Conservation (phyloP, 257 asterid genomes). For the Apocynum venetum region DNA sequence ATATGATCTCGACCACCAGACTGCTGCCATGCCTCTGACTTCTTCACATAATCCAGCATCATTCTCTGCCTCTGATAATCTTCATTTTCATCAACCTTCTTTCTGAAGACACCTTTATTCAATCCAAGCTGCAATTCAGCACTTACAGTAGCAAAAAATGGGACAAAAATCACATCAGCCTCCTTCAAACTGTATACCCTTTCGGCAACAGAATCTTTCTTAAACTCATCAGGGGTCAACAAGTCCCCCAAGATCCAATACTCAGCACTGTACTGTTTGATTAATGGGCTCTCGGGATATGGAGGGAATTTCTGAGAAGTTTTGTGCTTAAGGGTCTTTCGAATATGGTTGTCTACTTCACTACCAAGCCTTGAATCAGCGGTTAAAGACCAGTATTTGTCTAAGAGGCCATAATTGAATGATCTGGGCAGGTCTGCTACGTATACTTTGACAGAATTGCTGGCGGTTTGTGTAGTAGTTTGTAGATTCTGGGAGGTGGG, state of each 20-base stretch:
- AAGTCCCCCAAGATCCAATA: slow-evolving; percentile 94
- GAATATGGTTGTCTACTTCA: slow-evolving; percentile 70
- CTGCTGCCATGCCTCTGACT: slow-evolving; percentile 69
- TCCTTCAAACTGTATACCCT: slow-evolving; percentile 55
- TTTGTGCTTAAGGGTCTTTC: slow-evolving; percentile 43
- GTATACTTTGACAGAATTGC: slow-evolving; percentile 54
- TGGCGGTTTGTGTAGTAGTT: slow-evolving; percentile 23
- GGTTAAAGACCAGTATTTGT: slow-evolving; percentile 63
- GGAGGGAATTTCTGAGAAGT: slow-evolving; percentile 37
- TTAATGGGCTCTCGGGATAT: slow-evolving; percentile 78
- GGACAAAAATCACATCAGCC: slow-evolving; percentile 91
- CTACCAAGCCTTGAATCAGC: slow-evolving; percentile 73
- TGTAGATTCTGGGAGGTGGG: slow-evolving; percentile 28
- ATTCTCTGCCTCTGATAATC: slow-evolving; percentile 76
- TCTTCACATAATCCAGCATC: slow-evolving; percentile 66
- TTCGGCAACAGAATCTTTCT: slow-evolving; percentile 51
- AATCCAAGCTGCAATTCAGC: slow-evolving; percentile 79
- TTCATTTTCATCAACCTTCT: slow-evolving; percentile 72
- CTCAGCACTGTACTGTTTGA: slow-evolving; percentile 93
- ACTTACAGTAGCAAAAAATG: slow-evolving; percentile 85
- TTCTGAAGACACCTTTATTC: slow-evolving; percentile 79
- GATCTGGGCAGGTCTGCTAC: slow-evolving; percentile 78
- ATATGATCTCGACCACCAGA: slow-evolving; percentile 96
- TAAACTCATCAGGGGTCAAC: slow-evolving; percentile 42
- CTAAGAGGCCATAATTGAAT: slow-evolving; percentile 76